phyloP scores from a whole-genome alignment of 2,329 filamentous ascomycete species.

The Falciphora oryzae region DNA sequence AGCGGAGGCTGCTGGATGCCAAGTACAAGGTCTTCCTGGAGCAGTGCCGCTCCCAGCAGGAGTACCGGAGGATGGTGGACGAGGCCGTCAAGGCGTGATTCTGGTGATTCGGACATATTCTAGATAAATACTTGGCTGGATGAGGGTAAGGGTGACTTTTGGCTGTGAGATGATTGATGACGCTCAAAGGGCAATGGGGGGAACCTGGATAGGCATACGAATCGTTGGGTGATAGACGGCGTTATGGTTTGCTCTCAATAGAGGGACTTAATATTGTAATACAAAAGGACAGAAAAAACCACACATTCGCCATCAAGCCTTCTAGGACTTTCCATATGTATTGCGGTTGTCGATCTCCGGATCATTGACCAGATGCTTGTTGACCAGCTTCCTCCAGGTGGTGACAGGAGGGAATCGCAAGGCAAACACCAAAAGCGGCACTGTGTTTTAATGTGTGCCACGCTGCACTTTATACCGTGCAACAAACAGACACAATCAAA shows the following conservation, averaged over 20 bases:
- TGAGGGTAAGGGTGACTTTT: neutral
- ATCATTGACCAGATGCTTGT: too few species aligned
- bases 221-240: neutral
- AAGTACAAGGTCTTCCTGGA: constrained; percentile 98
- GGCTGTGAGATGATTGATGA: neutral
- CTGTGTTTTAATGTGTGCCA: neutral
- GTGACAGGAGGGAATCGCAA: too few species aligned
- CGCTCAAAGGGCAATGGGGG: neutral
- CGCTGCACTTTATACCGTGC: neutral
- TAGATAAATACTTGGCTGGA: too few species aligned
- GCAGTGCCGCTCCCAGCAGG: constrained; percentile 79
- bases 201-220: neutral
- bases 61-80: constrained; percentile 75
- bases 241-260: neutral
- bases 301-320: neutral
- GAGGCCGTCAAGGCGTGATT: constrained; percentile 39
- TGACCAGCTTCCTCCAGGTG: too few species aligned
- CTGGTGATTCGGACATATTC: neutral
- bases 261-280: neutral
- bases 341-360: too few species aligned
- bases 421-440: too few species aligned
- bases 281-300: neutral
- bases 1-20: constrained; percentile 74
- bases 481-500: neutral
- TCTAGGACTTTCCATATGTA: neutral